These are phyloP conservation scores for Asterophora parasitica DNA, from an alignment of 768 basidiomycete species.

Conservation along the genomic window DNA sequence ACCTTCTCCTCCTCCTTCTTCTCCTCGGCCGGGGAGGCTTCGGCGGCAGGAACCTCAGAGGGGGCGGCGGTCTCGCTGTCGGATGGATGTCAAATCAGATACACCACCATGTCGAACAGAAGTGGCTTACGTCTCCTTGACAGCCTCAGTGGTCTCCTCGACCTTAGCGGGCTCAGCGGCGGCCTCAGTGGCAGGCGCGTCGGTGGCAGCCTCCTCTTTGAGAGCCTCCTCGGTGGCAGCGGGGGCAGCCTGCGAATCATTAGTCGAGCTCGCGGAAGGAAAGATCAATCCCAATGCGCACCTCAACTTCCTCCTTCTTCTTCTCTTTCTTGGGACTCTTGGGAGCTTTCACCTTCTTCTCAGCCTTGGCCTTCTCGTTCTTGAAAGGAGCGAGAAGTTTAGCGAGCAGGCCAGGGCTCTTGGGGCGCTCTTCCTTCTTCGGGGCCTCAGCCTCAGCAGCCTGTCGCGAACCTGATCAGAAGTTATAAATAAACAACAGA, in stretches of 20 bases:
- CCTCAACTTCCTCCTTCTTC: slow-evolving; percentile 71
- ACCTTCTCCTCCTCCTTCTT: slow-evolving; percentile 44
- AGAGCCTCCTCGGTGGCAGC: slow-evolving; percentile 36
- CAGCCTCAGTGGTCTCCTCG: slow-evolving; percentile 55
- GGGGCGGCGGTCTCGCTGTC: slow-evolving; percentile 40
- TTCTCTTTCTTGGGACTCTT: slow-evolving; percentile 82
- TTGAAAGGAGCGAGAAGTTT: slow-evolving; percentile 83
- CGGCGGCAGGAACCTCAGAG: slow-evolving; percentile 30
- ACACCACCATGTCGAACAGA: neutral
- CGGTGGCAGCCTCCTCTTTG: slow-evolving; percentile 28
- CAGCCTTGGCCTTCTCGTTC: slow-evolving; percentile 55
- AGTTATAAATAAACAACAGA: neutral
- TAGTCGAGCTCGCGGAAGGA: neutral
- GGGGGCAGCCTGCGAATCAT: slow-evolving; percentile 26
- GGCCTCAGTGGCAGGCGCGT: slow-evolving; percentile 29
- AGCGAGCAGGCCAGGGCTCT: slow-evolving; percentile 71
- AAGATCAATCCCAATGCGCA: slow-evolving; percentile 20
- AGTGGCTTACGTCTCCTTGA: slow-evolving; percentile 62
- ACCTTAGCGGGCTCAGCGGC: slow-evolving; percentile 33
- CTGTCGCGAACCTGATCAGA: slow-evolving; percentile 22
- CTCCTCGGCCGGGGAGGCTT: slow-evolving; percentile 32
- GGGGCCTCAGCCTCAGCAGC: slow-evolving; percentile 39
- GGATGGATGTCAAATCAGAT: neutral
- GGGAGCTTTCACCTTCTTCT: slow-evolving; percentile 59
- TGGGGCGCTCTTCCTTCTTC: slow-evolving; percentile 78